Evolutionary conservation across 352 stramenopile genomes (phyloP).

Genomic region (Phytophthora macrochlamydospora): DNA sequence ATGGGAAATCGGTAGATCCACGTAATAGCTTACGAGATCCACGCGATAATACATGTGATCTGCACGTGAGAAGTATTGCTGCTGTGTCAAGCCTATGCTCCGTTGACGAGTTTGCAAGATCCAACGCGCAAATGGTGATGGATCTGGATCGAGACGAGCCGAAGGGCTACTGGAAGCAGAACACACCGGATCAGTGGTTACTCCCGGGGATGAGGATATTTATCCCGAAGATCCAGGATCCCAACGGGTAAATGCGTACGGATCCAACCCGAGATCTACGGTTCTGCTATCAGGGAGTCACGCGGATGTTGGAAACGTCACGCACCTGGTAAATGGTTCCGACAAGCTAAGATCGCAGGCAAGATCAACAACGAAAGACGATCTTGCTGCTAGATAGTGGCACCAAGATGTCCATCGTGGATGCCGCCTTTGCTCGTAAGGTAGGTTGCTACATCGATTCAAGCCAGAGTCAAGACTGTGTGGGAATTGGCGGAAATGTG

Average conservation of each 20-base stretch:
- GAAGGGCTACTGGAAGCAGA: too few species aligned
- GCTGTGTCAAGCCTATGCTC: not conserved
- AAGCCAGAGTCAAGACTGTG: not conserved
- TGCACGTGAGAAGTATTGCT: not conserved
- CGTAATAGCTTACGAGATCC: not conserved
- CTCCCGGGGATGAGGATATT: too few species aligned
- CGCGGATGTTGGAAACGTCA: slow-evolving; percentile 26
- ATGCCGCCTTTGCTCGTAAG: not conserved
- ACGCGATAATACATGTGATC: not conserved
- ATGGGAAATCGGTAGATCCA: not conserved
- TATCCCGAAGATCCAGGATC: too few species aligned
- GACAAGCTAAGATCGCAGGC: not conserved
- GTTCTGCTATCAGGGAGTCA: slow-evolving; percentile 9
- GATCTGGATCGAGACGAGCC: too few species aligned
- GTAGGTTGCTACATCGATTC: not conserved
- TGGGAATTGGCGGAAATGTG: not conserved
- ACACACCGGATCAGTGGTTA: too few species aligned
- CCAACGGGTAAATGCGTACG: too few species aligned
- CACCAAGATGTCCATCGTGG: slow-evolving; percentile 10
- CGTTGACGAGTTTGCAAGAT: not conserved
- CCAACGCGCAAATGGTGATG: not conserved
- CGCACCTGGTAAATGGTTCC: not conserved
- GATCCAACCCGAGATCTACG: too few species aligned
- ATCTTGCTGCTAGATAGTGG: slow-evolving; percentile 23
- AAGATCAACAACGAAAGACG: not conserved